phyloP scores from a whole-genome alignment of 805 yeast genomes.

The Ogataea wickerhamii region DNA sequence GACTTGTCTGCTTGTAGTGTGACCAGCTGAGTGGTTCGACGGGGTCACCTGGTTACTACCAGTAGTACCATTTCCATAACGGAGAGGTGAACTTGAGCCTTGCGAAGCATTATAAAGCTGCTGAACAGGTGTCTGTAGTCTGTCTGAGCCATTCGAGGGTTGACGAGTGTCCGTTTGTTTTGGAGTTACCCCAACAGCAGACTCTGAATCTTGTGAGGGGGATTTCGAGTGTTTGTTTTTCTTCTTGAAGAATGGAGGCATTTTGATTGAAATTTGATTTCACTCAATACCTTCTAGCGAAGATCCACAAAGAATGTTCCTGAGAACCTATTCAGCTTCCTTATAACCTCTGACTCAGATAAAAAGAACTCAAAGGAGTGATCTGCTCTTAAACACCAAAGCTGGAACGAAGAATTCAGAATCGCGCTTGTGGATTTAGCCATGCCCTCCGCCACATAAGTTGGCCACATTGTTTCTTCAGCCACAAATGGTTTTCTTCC shows the following conservation, averaged over 20 bases:
- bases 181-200: slow-evolving; percentile 11
- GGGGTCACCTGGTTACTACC: slow-evolving; percentile 6
- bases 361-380: no score
- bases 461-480: no score
- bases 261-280: no score
- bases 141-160: slow-evolving; percentile 4
- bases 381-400: no score
- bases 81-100: not conserved
- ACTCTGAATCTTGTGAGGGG: slow-evolving; percentile 12
- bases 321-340: no score
- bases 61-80: slow-evolving; percentile 1
- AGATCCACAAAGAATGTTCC: no score
- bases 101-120: not conserved
- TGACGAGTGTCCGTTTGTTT: slow-evolving; percentile 8
- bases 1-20: slow-evolving; percentile 2
- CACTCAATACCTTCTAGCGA: no score
- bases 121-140: slow-evolving; percentile 7
- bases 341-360: no score
- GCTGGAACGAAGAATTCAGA: no score
- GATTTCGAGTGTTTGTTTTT: slow-evolving; percentile 17
- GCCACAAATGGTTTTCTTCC: no score
- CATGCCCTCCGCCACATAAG: no score
- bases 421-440: no score
- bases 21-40: slow-evolving; percentile 8
- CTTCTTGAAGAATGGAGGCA: slow-evolving; percentile 26